Percentiles rank a stretch among this genome's conserved stretches.
phyloP scores from a whole-genome alignment of 164 flowering plant genomes.

The Sedum album region DNA sequence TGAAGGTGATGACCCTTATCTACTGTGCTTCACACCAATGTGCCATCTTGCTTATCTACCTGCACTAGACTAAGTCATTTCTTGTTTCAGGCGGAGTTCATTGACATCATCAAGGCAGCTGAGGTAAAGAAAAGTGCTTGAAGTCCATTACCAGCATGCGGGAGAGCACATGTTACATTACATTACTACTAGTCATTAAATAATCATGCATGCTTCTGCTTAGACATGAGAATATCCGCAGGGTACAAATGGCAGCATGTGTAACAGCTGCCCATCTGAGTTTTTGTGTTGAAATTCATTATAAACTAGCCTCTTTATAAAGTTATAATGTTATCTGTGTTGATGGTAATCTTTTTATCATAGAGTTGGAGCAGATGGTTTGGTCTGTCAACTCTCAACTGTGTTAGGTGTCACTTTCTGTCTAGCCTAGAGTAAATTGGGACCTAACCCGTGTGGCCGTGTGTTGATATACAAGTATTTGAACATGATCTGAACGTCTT shows the following conservation, averaged over 20 bases:
- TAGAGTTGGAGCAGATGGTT: too few species aligned
- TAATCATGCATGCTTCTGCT: not conserved
- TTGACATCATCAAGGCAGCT: constrained; percentile 79
- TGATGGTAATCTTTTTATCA: too few species aligned
- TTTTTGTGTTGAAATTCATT: not conserved
- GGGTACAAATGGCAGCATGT: not conserved
- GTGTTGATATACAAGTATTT: too few species aligned
- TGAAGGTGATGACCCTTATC: constrained; percentile 34
- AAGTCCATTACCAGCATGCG: constrained; percentile 1
- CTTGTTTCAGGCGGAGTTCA: constrained; percentile 56
- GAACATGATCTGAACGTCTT: too few species aligned
- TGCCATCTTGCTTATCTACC: not conserved
- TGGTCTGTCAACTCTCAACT: too few species aligned
- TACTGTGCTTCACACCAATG: constrained; percentile 11
- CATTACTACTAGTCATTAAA: not conserved
- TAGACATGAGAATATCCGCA: not conserved
- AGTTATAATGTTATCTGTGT: too few species aligned
- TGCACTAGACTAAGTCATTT: not conserved
- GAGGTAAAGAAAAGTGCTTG: constrained; percentile 41
- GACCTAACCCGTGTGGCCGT: too few species aligned
- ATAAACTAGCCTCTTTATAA: too few species aligned
- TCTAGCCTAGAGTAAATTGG: too few species aligned
- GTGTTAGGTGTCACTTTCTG: too few species aligned
- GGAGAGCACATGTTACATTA: not conserved
- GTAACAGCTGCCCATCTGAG: not conserved